Evolutionary conservation across 2,329 filamentous ascomycete species (phyloP).

Genomic region (Calonectria hawksworthii): DNA sequence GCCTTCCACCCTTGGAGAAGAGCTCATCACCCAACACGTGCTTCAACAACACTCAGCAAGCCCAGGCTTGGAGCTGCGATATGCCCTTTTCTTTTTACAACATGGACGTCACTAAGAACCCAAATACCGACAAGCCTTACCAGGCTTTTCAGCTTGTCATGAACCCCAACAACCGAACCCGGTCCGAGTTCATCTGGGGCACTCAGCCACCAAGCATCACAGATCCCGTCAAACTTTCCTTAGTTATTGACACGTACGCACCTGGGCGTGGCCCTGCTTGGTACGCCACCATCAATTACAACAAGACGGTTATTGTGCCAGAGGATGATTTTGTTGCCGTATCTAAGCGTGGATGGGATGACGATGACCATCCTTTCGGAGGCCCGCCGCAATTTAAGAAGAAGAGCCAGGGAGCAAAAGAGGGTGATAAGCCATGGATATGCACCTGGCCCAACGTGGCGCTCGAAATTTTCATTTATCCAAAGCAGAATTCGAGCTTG

Average conservation of each 20-base stretch:
- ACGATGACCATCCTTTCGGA: constrained; percentile 20
- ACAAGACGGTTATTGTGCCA: constrained; percentile 69
- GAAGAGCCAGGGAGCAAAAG: constrained; percentile 47
- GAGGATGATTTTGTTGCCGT: constrained; percentile 55
- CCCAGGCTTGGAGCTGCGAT: constrained; percentile 75
- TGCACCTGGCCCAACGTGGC: constrained; percentile 70
- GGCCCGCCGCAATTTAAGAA: constrained; percentile 45
- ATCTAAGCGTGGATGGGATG: constrained; percentile 46
- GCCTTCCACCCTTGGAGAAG: constrained; percentile 67
- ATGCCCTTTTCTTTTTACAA: constrained; percentile 62
- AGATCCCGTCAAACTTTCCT: constrained; percentile 54
- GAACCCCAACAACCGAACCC: constrained; percentile 55
- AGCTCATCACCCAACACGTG: constrained; percentile 67
- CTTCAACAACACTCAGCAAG: constrained; percentile 67
- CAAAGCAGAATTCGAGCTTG: constrained; percentile 62
- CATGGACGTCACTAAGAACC: constrained; percentile 55
- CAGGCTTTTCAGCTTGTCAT: constrained; percentile 58
- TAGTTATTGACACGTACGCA: constrained; percentile 68
- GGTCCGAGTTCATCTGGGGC: constrained; percentile 64
- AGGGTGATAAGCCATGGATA: constrained; percentile 70
- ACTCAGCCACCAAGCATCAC: constrained; percentile 64
- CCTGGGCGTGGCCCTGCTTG: constrained; percentile 66
- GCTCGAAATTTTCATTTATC: constrained; percentile 71
- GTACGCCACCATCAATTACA: constrained; percentile 65
- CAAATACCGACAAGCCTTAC: constrained; percentile 42